Conservation (phyloP, 2,329 filamentous ascomycete genomes). For the Apiospora arundinis region DNA sequence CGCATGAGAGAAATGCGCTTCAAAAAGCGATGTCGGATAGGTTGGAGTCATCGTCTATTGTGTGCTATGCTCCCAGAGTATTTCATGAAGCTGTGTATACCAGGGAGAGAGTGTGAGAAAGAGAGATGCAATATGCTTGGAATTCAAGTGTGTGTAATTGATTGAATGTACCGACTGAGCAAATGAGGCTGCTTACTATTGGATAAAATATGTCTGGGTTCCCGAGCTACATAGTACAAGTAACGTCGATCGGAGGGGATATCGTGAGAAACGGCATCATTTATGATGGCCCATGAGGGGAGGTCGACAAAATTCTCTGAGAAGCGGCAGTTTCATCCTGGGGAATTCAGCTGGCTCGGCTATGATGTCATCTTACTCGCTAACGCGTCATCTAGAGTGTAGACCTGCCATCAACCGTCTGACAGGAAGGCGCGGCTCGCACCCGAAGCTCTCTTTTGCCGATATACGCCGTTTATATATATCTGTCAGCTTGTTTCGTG, state of each 20-base stretch:
- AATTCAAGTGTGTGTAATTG: too few relatives aligned
- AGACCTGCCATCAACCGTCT: background rate
- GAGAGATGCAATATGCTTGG: background rate
- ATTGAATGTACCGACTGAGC: too few relatives aligned
- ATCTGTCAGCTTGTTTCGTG: background rate
- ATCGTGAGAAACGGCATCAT: background rate
- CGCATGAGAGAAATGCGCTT: background rate
- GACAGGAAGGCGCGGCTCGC: too few relatives aligned
- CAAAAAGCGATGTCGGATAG: background rate
- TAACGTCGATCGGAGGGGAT: too few relatives aligned
- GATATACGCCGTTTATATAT: background rate
- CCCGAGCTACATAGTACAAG: too few relatives aligned
- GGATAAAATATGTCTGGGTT: too few relatives aligned
- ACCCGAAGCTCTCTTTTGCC: background rate
- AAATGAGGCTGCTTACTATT: too few relatives aligned
- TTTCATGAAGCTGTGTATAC: background rate
- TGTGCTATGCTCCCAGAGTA: background rate
- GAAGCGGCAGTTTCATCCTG: too few relatives aligned
- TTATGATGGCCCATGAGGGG: background rate
- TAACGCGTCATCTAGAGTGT: background rate
- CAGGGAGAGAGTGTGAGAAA: background rate
- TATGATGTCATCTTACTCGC: background rate
- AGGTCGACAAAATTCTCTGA: background rate
- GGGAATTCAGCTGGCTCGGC: background rate
- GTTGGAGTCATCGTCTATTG: background rate